These are phyloP conservation scores for Pseudognaphalium luteoalbum DNA, from an alignment of 129 eudicot species.

Conservation along the genomic window DNA sequence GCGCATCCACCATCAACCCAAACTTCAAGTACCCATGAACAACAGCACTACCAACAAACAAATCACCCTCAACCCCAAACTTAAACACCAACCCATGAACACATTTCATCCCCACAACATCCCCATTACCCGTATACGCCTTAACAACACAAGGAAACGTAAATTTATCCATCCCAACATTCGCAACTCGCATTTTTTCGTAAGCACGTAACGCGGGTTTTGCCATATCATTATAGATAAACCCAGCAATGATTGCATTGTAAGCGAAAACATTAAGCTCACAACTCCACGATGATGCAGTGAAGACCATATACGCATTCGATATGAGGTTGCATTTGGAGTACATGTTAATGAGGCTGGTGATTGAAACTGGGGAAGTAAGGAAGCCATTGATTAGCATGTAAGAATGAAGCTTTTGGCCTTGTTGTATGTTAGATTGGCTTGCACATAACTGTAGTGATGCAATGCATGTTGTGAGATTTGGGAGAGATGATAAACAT, in stretches of 20 bases:
- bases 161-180: slow-evolving; percentile 54
- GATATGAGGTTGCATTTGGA: slow-evolving; percentile 63
- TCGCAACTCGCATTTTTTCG: slow-evolving; percentile 42
- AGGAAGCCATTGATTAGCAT: slow-evolving; percentile 58
- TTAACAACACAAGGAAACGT: slow-evolving; percentile 81
- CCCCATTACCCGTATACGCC: slow-evolving; percentile 47
- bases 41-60: slow-evolving; percentile 72
- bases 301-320: slow-evolving; percentile 50
- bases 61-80: slow-evolving; percentile 55
- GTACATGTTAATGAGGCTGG: slow-evolving; percentile 89
- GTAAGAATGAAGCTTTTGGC: slow-evolving; percentile 56
- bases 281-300: slow-evolving; percentile 10
- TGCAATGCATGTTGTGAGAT: slow-evolving; percentile 43
- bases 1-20: slow-evolving; percentile 51
- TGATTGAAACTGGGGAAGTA: slow-evolving; percentile 52
- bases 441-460: slow-evolving; percentile 61
- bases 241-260: slow-evolving; percentile 68
- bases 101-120: slow-evolving; percentile 41
- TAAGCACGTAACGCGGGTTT: slow-evolving; percentile 44
- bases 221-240: slow-evolving; percentile 39
- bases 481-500: slow-evolving; percentile 21
- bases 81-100: slow-evolving; percentile 70
- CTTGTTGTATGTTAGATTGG: slow-evolving; percentile 36
- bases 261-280: slow-evolving; percentile 52
- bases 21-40: slow-evolving; percentile 56